These are phyloP conservation scores for Fagopyrum esculentum DNA, from an alignment of 148 eudicot species.

Conservation along the genomic window DNA sequence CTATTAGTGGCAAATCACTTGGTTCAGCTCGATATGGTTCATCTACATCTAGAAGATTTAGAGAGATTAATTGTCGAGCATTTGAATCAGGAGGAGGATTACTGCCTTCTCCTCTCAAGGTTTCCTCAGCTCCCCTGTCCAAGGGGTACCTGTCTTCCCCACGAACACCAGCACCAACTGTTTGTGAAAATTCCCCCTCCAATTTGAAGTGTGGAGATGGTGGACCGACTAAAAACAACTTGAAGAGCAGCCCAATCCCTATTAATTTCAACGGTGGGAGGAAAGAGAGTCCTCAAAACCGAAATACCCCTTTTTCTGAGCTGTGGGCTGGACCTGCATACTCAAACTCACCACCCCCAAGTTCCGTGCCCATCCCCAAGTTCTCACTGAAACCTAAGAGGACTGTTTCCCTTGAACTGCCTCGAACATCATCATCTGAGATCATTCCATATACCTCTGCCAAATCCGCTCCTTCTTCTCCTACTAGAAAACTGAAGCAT, in stretches of 20 bases:
- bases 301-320: constrained; percentile 30
- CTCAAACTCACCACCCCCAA: constrained; percentile 60
- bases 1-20: constrained; percentile 20
- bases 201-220: constrained; percentile 12
- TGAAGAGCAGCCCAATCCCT: constrained; percentile 32
- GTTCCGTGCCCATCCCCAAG: constrained; percentile 60
- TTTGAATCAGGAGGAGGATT: constrained; percentile 41
- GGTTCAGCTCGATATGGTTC: constrained; percentile 30
- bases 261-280: constrained; percentile 19
- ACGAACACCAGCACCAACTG: constrained; percentile 23
- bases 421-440: constrained; percentile 29
- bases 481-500: constrained; percentile 31
- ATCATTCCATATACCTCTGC: constrained; percentile 29
- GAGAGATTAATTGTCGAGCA: constrained; percentile 35
- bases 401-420: constrained; percentile 51
- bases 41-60: constrained; percentile 24
- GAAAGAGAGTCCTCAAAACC: constrained; percentile 17
- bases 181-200: neutral
- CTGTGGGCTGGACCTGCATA: constrained; percentile 65
- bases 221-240: constrained; percentile 9
- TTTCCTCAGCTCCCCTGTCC: constrained; percentile 18
- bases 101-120: constrained; percentile 30
- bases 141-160: constrained; percentile 22
- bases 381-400: constrained; percentile 41
- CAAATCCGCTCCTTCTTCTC: constrained; percentile 68